These are phyloP conservation scores for Ascoidea asiatica DNA, from an alignment of 805 yeast genomes.

Conservation along the genomic window DNA sequence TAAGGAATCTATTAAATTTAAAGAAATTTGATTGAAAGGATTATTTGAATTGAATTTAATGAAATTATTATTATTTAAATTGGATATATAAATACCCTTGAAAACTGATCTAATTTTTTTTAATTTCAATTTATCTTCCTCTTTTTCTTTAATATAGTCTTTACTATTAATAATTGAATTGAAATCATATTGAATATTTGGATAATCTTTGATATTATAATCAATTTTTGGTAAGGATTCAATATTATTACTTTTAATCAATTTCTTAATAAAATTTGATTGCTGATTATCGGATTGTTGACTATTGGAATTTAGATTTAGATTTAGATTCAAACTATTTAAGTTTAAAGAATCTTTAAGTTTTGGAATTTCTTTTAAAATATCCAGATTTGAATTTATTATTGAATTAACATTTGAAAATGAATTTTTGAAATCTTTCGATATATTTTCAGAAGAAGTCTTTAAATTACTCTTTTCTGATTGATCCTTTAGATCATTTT, in stretches of 20 bases:
- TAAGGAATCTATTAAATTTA: conserved; percentile 34
- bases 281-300: neutral
- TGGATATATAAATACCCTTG: conserved; percentile 28
- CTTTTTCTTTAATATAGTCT: conserved; percentile 16
- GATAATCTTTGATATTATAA: conserved; percentile 10
- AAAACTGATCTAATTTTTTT: conserved; percentile 24
- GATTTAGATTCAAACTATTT: too few relatives aligned
- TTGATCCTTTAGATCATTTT: too few relatives aligned
- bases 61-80: conserved; percentile 35
- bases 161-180: conserved; percentile 11
- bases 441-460: neutral
- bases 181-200: conserved; percentile 20
- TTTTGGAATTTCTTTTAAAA: too few relatives aligned
- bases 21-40: conserved; percentile 28
- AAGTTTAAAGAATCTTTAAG: neutral
- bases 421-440: too few relatives aligned
- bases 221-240: conserved; percentile 7
- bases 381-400: neutral
- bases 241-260: too few relatives aligned
- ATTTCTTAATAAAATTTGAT: neutral
- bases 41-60: conserved; percentile 23
- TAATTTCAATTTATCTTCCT: conserved; percentile 19
- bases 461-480: too few relatives aligned
- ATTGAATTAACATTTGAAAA: neutral
- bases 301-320: neutral